phyloP scores from a whole-genome alignment of 1,284 basidiomycete genomes.

The Pyrrhoderma noxium region DNA sequence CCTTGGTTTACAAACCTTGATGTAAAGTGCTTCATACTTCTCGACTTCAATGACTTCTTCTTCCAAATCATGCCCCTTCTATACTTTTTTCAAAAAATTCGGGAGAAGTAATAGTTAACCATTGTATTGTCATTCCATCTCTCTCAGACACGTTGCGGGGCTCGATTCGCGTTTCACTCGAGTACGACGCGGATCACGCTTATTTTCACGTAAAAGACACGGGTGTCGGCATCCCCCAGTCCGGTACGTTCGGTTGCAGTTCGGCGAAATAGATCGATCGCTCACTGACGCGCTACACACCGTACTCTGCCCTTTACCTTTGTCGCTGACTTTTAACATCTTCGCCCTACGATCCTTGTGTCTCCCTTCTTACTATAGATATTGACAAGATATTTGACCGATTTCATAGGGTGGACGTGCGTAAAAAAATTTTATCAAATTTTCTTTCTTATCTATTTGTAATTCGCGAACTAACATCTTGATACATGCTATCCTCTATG shows the following conservation, averaged over 20 bases:
- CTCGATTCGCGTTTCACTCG: conserved; percentile 21
- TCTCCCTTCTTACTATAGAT: conserved; percentile 13
- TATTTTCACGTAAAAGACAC: conserved; percentile 25
- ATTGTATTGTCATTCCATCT: too few species aligned
- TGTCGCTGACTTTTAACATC: too few species aligned
- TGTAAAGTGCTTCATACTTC: too few species aligned
- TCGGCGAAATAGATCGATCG: not conserved
- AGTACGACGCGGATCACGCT: conserved; percentile 17
- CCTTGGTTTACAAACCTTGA: too few species aligned
- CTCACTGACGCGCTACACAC: too few species aligned
- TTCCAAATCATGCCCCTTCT: too few species aligned
- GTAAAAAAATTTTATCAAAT: not conserved
- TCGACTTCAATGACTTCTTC: too few species aligned
- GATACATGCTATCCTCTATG: too few species aligned
- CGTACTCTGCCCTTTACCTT: too few species aligned
- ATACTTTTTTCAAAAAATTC: too few species aligned
- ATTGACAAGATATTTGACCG: conserved; percentile 24
- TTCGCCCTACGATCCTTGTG: too few species aligned
- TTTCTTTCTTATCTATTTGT: conserved; percentile 14
- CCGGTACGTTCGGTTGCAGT: conserved; percentile 5
- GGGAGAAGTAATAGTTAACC: too few species aligned
- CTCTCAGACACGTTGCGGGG: conserved; percentile 24
- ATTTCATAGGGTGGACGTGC: conserved; percentile 25
- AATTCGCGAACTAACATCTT: not conserved
- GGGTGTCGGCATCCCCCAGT: conserved; percentile 24